A percentile compares a stretch with the other conserved stretches of the same genome.
These are phyloP conservation scores for Andrographis paniculata DNA, from an alignment of 305 asterid species.

Conservation along the genomic window DNA sequence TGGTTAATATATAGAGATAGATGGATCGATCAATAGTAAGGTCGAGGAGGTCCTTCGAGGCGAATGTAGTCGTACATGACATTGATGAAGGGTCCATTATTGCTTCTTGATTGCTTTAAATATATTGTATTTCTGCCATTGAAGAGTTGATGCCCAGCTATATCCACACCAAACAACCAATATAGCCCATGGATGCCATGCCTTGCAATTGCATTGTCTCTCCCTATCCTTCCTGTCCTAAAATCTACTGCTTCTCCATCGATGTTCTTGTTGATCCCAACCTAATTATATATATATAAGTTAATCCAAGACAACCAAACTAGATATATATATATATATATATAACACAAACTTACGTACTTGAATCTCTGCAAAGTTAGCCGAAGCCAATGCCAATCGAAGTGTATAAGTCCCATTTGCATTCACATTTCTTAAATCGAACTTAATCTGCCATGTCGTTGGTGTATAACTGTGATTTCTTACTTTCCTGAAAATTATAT, in stretches of 20 bases:
- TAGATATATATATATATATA: not conserved
- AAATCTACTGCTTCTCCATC: slow-evolving; percentile 22
- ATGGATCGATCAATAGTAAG: too few species aligned
- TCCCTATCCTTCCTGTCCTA: slow-evolving; percentile 37
- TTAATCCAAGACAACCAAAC: not conserved
- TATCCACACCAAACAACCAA: slow-evolving; percentile 24
- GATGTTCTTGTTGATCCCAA: slow-evolving; percentile 32
- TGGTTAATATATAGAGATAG: too few species aligned
- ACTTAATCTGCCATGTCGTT: slow-evolving; percentile 51
- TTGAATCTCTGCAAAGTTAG: slow-evolving; percentile 37
- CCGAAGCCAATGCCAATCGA: slow-evolving; percentile 51
- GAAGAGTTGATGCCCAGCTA: slow-evolving; percentile 25
- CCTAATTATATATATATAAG: slow-evolving; percentile 16
- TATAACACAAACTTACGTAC: slow-evolving; percentile 12
- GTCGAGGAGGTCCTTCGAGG: slow-evolving; percentile 38
- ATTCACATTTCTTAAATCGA: slow-evolving; percentile 27
- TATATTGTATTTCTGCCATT: slow-evolving; percentile 39
- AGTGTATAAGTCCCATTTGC: slow-evolving; percentile 29
- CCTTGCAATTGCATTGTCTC: slow-evolving; percentile 59
- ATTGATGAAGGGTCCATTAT: slow-evolving; percentile 22
- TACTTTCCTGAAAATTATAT: slow-evolving; percentile 22
- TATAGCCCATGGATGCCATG: slow-evolving; percentile 79
- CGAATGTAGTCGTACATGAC: slow-evolving; percentile 67
- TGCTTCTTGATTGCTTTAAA: slow-evolving; percentile 35
- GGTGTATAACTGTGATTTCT: slow-evolving; percentile 19